Base-by-base conservation (phyloP, 345 rosid species). In the Sonneratia alba region DNA sequence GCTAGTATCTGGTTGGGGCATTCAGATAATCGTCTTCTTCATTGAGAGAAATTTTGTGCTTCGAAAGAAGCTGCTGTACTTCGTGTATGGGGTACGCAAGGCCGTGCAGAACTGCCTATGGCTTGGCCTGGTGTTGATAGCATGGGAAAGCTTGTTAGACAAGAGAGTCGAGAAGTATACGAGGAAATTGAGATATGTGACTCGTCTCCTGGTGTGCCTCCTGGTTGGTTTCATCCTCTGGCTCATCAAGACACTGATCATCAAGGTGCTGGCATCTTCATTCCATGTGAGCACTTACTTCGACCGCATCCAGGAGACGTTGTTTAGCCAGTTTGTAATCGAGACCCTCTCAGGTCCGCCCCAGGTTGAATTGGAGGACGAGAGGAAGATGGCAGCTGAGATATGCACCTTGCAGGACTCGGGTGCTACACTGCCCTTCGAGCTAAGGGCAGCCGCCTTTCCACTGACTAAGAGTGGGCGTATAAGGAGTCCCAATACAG, bases 271-370 rank as follows among this genome's bases (percentile, higher is more conserved):
- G 7, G 97, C 99, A 5, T 94, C 96, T 4, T 88, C 93, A 0
- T 94, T 94, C 74, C 98, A 94, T 64, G 97, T 94, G 0, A 91
- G 96, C 55, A 90, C 98, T 0, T 94, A 94, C 74, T 94, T 94
- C 16, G 98, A 94, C 68, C 75, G 98, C 74, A 94, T 94, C 79
- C 97, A 89, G 72, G 97, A 91, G 18, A 82, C 97, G 0, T 34
- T 91, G 66, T 94, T 91, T 76, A 84, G 86, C 70, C 98, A 94
- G 56, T 94, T 81, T 21, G 93, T 92, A 68, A 88, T 94, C n/a
- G 96, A 84, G 79, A 87, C 90, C 6, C 75, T 94, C 0, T 90
- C 99, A 0, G 97, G 99, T 45, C 87, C 91, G 10, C 97, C 99
- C 0, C 71, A 82, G 80, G 70, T 87, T 6, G 97, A 92, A 73